Evolutionary conservation across 208 protist species (phyloP).

Genomic region (Trypanosoma scelopori): DNA sequence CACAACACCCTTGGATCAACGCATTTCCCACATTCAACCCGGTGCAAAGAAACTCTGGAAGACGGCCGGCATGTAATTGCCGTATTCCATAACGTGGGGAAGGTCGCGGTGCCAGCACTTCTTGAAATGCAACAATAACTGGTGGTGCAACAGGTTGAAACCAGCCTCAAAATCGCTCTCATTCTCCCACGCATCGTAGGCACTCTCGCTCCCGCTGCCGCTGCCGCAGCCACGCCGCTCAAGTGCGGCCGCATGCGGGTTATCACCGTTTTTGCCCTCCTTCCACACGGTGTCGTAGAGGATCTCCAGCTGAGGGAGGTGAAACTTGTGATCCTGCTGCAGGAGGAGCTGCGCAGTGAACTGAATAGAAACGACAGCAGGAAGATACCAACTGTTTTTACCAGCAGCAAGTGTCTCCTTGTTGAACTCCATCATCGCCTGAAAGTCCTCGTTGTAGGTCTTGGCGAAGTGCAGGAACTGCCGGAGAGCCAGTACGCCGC

Average conservation of each 20-base stretch:
- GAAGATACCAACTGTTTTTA: constrained; percentile 70
- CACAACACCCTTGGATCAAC: background rate
- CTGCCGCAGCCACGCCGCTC: constrained; percentile 1
- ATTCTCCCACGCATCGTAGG: background rate
- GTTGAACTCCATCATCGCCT: constrained; percentile 81
- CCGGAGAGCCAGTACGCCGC: constrained; percentile 74
- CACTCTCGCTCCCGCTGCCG: background rate
- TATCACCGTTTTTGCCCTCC: constrained; percentile 1
- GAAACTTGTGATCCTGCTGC: constrained; percentile 52
- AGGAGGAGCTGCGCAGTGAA: constrained; percentile 73
- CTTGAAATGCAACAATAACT: constrained; percentile 79
- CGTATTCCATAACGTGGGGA: constrained; percentile 87
- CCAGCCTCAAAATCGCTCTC: constrained; percentile 58
- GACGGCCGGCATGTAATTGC: constrained; percentile 69
- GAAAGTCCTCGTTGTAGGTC: constrained; percentile 47
- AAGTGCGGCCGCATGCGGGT: background rate
- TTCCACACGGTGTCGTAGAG: constrained; percentile 62
- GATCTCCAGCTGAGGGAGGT: constrained; percentile 62
- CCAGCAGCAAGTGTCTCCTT: constrained; percentile 35
- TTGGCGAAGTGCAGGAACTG: constrained; percentile 85
- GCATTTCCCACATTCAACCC: constrained; percentile 17
- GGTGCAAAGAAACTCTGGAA: constrained; percentile 64
- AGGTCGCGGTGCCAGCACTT: constrained; percentile 73
- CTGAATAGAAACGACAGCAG: constrained; percentile 86
- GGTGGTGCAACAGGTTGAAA: constrained; percentile 73